Percentiles rank a stretch among this genome's conserved stretches.
phyloP scores from a whole-genome alignment of 768 basidiomycete genomes.

The Amanita brunnescens region DNA sequence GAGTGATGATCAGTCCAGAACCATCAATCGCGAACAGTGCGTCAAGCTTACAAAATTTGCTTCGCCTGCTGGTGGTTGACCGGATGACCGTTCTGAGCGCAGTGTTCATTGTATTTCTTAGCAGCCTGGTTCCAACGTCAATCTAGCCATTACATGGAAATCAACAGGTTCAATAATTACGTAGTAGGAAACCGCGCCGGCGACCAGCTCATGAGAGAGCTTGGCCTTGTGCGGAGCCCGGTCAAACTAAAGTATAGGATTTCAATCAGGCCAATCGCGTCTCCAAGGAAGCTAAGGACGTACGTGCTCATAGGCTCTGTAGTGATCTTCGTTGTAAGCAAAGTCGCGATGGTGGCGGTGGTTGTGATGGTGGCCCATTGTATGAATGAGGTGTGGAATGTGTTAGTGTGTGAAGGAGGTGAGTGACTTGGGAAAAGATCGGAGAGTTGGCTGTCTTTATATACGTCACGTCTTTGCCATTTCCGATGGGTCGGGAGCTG shows the following conservation, averaged over 20 bases:
- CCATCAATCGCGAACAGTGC: not conserved
- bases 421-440: no score
- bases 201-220: constrained; percentile 59
- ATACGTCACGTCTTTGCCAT: not conserved
- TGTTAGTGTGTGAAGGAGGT: not conserved
- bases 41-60: constrained; percentile 34
- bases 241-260: constrained; percentile 24
- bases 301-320: constrained; percentile 33
- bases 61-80: constrained; percentile 46
- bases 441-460: not conserved
- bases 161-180: constrained; percentile 19
- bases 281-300: constrained; percentile 15
- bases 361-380: constrained; percentile 35
- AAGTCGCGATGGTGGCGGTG: not conserved
- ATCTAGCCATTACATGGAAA: constrained; percentile 23
- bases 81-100: constrained; percentile 38
- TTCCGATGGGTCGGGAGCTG: no score
- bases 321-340: constrained; percentile 28
- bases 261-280: no score
- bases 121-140: constrained; percentile 44
- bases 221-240: constrained; percentile 45
- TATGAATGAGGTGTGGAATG: constrained; percentile 2
- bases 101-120: constrained; percentile 55
- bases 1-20: not conserved
- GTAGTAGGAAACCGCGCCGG: constrained; percentile 60